Percentiles rank a stretch among this genome's conserved stretches.
Evolutionary conservation across 2,329 filamentous ascomycete genomes (phyloP).

Genomic region (Chrysoporthe austroafricana): DNA sequence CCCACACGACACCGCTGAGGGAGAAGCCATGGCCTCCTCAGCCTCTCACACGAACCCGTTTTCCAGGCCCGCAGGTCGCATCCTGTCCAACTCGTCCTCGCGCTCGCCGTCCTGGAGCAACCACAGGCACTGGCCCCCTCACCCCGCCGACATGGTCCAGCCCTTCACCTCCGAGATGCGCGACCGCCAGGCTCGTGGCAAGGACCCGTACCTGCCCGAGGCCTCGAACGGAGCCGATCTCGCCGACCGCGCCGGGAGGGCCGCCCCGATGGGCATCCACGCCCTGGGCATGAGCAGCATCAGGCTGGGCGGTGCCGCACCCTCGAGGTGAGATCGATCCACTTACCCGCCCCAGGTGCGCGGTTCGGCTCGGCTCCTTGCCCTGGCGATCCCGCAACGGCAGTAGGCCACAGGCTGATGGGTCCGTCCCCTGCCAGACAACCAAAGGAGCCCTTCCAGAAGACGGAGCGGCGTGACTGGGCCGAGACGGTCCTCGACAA

Average conservation of each 20-base stretch:
- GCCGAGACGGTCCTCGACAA: slow-evolving; percentile 59
- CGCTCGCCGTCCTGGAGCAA: slow-evolving; percentile 34
- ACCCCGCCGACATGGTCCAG: slow-evolving; percentile 23
- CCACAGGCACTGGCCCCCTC: slow-evolving; percentile 40
- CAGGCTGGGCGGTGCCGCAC: slow-evolving; percentile 11
- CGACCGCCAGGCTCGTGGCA: slow-evolving; percentile 62
- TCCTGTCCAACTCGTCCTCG: slow-evolving; percentile 24
- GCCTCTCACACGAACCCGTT: slow-evolving; percentile 22
- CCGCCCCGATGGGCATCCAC: slow-evolving; percentile 16
- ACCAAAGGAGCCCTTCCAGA: slow-evolving; percentile 45
- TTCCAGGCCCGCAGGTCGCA: slow-evolving; percentile 19
- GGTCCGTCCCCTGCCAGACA: slow-evolving; percentile 7
- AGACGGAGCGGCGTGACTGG: slow-evolving; percentile 49
- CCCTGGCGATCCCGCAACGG: background rate
- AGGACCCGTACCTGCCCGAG: slow-evolving; percentile 53
- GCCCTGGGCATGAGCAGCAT: slow-evolving; percentile 30
- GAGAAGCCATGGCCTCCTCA: slow-evolving; percentile 13
- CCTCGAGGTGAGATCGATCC: slow-evolving; percentile 3
- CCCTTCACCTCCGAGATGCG: slow-evolving; percentile 56
- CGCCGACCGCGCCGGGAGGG: slow-evolving; percentile 32
- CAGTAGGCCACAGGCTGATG: slow-evolving; percentile 22
- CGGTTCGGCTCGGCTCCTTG: background rate
- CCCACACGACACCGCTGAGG: background rate
- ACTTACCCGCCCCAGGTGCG: background rate
- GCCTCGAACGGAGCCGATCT: slow-evolving; percentile 39